phyloP scores from a whole-genome alignment of 2,329 filamentous ascomycete genomes.

The Trichoderma harzianum region DNA sequence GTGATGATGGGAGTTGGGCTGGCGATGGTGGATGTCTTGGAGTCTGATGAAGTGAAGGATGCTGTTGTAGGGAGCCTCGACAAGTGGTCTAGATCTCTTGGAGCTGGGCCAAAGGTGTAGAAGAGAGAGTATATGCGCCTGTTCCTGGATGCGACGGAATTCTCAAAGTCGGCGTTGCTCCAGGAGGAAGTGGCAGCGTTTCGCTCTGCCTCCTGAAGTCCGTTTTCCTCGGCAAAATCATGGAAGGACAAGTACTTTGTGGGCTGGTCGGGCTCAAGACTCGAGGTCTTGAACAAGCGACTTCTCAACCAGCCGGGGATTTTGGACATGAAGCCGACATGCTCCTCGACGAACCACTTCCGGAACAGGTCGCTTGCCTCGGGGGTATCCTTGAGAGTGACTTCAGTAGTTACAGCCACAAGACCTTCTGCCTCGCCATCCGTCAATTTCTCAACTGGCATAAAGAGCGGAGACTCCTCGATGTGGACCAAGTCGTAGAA shows the following conservation, averaged over 20 bases:
- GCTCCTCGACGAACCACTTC: slow-evolving; percentile 73
- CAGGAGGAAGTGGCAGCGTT: slow-evolving; percentile 56
- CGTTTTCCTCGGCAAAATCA: slow-evolving; percentile 67
- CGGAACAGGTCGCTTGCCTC: slow-evolving; percentile 51
- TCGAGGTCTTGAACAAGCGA: slow-evolving; percentile 65
- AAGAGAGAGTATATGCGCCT: slow-evolving; percentile 67
- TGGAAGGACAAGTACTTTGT: slow-evolving; percentile 63
- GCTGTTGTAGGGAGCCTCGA: slow-evolving; percentile 45
- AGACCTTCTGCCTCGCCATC: slow-evolving; percentile 57
- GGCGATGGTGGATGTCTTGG: slow-evolving; percentile 53
- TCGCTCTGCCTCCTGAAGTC: slow-evolving; percentile 60
- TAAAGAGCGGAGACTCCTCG: slow-evolving; percentile 54
- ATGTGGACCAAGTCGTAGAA: slow-evolving; percentile 66
- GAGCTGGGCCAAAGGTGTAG: slow-evolving; percentile 74
- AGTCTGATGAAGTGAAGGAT: slow-evolving; percentile 54
- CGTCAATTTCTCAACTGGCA: slow-evolving; percentile 56
- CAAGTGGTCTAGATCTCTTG: slow-evolving; percentile 63
- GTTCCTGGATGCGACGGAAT: slow-evolving; percentile 55
- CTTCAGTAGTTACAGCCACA: slow-evolving; percentile 60
- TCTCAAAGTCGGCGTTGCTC: slow-evolving; percentile 55
- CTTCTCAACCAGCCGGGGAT: slow-evolving; percentile 77
- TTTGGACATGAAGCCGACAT: slow-evolving; percentile 66
- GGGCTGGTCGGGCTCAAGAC: slow-evolving; percentile 53
- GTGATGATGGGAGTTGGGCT: slow-evolving; percentile 53
- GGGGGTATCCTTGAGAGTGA: slow-evolving; percentile 51